Percentiles rank a stretch among this genome's conserved stretches.
phyloP scores from a whole-genome alignment of 306 rosid species.

The Senna siamea region DNA sequence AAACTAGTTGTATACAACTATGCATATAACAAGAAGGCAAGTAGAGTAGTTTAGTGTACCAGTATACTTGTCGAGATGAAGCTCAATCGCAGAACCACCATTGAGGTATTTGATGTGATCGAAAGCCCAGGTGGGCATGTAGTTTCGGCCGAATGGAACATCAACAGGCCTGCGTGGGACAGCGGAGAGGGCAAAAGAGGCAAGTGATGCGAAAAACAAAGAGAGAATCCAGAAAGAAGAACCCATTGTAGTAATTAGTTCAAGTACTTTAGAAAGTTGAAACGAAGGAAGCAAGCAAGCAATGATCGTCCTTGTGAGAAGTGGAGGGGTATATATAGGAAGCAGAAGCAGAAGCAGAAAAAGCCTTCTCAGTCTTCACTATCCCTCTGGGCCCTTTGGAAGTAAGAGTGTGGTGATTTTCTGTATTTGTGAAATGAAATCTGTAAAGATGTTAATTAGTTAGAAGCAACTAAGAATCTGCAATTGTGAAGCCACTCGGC shows the following conservation, averaged over 20 bases:
- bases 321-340: constrained; percentile 37
- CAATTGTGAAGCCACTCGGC: not conserved
- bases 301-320: not conserved
- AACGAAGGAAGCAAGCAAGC: not conserved
- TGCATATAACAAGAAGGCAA: too few species aligned
- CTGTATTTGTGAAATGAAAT: too few species aligned
- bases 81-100: constrained; percentile 70
- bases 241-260: constrained; percentile 38
- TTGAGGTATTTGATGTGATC: constrained; percentile 79
- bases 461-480: constrained; percentile 1
- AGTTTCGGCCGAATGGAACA: constrained; percentile 78
- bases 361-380: not conserved
- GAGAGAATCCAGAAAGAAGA: constrained; percentile 38
- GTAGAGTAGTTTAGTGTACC: too few species aligned
- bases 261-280: too few species aligned
- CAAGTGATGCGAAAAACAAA: constrained; percentile 42
- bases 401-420: too few species aligned
- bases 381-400: not conserved
- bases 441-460: not conserved
- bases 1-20: too few species aligned
- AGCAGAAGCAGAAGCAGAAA: not conserved
- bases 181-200: constrained; percentile 40
- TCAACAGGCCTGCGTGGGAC: constrained; percentile 54
- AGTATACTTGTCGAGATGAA: constrained; percentile 72
- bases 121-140: constrained; percentile 79